Evolutionary conservation across 2,329 filamentous ascomycete genomes (phyloP), one percentile per base, ranked within the genome.

Genomic region (Parasarocladium wereldwijsianum): DNA sequence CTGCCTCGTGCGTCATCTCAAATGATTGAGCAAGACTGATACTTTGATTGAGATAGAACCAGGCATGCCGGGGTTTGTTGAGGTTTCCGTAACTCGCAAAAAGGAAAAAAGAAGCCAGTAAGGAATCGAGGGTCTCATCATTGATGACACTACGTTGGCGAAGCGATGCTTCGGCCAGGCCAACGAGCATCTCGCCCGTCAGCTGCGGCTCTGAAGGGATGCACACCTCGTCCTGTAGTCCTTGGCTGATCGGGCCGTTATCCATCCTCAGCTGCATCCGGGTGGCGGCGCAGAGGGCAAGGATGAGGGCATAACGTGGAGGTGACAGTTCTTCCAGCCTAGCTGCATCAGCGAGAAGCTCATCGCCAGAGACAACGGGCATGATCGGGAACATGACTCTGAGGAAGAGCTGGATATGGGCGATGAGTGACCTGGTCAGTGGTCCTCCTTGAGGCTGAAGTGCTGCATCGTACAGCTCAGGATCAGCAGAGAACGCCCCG

Each of bases 31-130:
- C 43, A 7, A 51, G 39, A 0, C 41, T 43, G 4, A 50, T 49
- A 11, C 43, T 45, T 22, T 51, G 47, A n/a, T 46, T 50, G 2
- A 51, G 38, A 26, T 49, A 50, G 16, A 50, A 51, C 41, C 43
- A 49, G 0, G 48, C 47, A 17, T 45, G 44, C 0, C 40, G 35
- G 0, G 38, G 28, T 11, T 48, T 44, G 12, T 50, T 35, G 5
- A 44, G 36, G 14, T 51, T 49, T 2, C 45, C 47, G 15, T 51
- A 47, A 11, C 43, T 42, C 0, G 45, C 43, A 22, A 49, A 49
- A 0, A 50, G 32, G 12, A 51, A 51, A 17, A 48, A 51, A 0
- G 45, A 49, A 1, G 39, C 36, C 2, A 51, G 19, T 2, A 50
- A 33, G 2, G 48, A 46, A 6, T 51, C 45, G 3, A 50, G 35